Conservation (phyloP, 208 protist species). For the Trypanosomatidae sp. region DNA sequence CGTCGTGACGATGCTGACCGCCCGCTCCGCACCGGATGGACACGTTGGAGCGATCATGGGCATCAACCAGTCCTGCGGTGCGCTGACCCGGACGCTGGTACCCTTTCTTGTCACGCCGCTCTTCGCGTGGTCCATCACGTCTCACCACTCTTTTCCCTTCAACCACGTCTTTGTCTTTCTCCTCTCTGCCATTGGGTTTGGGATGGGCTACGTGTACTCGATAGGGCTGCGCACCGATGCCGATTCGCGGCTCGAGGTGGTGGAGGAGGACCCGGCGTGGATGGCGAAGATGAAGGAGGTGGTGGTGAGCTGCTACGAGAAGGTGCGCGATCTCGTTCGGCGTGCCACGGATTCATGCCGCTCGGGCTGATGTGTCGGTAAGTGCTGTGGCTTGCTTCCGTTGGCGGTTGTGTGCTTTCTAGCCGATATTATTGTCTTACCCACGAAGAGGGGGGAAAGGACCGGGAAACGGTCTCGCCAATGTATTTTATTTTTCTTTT, state of each 20-base stretch:
- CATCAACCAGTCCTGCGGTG: conserved; percentile 56
- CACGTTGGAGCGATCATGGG: conserved; percentile 59
- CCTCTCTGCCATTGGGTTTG: conserved; percentile 17
- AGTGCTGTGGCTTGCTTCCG: too few species aligned
- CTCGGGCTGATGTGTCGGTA: too few species aligned
- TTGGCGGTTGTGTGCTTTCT: too few species aligned
- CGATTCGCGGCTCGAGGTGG: conserved; percentile 25
- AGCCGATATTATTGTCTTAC: too few species aligned
- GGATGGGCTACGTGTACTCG: conserved; percentile 11
- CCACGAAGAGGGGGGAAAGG: too few species aligned
- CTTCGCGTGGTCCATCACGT: conserved; percentile 61
- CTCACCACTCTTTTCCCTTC: conserved; percentile 36
- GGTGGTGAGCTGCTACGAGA: too few species aligned
- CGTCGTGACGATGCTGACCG: conserved; percentile 56
- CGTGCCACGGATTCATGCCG: too few species aligned
- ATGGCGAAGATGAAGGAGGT: too few species aligned
- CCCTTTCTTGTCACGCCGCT: conserved; percentile 51
- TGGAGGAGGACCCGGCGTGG: not conserved
- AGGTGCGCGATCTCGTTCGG: too few species aligned
- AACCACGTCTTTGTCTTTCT: conserved; percentile 57
- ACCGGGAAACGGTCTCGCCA: too few species aligned
- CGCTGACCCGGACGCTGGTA: conserved; percentile 32
- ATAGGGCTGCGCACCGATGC: conserved; percentile 22
- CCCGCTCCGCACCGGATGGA: conserved; percentile 42
- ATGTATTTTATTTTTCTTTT: too few species aligned